Base-by-base conservation (phyloP, 2,329 filamentous ascomycete genomes). In the Arachnomyces sp. region DNA sequence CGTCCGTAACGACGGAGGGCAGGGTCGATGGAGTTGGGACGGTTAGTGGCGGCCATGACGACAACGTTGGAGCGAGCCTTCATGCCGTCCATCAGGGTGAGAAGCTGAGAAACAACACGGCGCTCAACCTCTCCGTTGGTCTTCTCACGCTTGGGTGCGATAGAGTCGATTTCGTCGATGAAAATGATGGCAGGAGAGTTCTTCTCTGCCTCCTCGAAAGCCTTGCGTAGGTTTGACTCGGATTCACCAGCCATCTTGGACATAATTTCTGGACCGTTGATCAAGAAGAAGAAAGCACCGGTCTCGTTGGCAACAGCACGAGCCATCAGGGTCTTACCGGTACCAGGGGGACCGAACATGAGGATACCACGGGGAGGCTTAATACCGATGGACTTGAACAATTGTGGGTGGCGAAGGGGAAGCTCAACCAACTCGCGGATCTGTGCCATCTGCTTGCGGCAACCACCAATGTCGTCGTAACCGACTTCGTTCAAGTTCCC, bases 231-330 rank as follows among this genome's bases (percentile, higher is more conserved):
- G 66, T 96, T 96, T 44, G 90, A 96, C 67, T 96, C 92, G 44
- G 92, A 96, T 69, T 98, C 92, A 78, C 92, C 92, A 44, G 92
- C 92, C 92, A 96, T 96, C 79, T 96, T 96, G 44, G 90, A 95
- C 92, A 98, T 96, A 72, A 98, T 96, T 66, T 96, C 92, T 38
- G 92, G 92, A 50, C 92, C 90, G 69, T 96, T 96, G 78, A 98
- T 96, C 49, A 96, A 71, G 80, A 98, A 96, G 74, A 98, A 98
- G 74, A 96, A 96, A 36, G 90, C 90, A 57, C 92, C 92, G 28
- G 92, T 96, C 75, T 96, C 92, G 70, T 96, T 96, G 68, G 92
- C 92, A 42, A 98, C 92, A 49, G 92, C 92, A 67, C 92, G 86
- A 59, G 92, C 92, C 92, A 96, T 96, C 54, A 98, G 73, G 29